Base-by-base conservation (phyloP, 129 eudicot species). In the Gnaphalium uliginosum region DNA sequence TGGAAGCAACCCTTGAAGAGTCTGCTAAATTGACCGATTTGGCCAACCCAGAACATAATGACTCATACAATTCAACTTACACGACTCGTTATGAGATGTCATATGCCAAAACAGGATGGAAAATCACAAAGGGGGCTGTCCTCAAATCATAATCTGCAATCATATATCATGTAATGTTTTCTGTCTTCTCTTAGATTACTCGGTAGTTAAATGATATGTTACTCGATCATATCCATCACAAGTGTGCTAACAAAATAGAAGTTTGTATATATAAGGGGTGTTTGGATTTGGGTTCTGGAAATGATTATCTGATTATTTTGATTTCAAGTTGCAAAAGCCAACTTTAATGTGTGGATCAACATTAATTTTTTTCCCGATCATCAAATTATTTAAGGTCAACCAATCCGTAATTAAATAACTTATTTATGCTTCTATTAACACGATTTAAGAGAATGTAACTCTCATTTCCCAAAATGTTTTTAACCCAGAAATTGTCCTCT, bases 1-100 rank as follows among this genome's bases (percentile, higher is more conserved):
- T 94, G 66, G 99, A 94, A 89, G 97, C 94, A 62, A 94, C 97
- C 41, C 94, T 94, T 25, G 88, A 91, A 77, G 99, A 94, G 78
- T 87, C 93, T 2, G 96, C 99, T 4, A 71, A 62, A 65, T 82
- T 91, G 71, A 94, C 94, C 35, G 99, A 91, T 79, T 74, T 78
- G 76, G 74, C 83, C 51, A 78, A 86, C 57, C 96, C 99, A 15
- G 89, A 88, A 78, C 77, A 82, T 76, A 78, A 89, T 22, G 99
- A 94, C 87, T 94, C 97, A n/a, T 87, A 89, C 73, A 82, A 65
- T 77, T 76, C 94, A 77, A 83, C 89, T 24, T 91, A 94, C 78
- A 91, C 99, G 1, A 89, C 96, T 0, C 84, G 97, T 82, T 94
- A 94, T 48, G 97, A 94, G 89, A 86, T 94, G 92, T 81, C 84